Evolutionary conservation across 129 eudicot genomes (phyloP), one percentile per base, ranked within the genome.

Genomic region (Helichrysum umbraculigerum): DNA sequence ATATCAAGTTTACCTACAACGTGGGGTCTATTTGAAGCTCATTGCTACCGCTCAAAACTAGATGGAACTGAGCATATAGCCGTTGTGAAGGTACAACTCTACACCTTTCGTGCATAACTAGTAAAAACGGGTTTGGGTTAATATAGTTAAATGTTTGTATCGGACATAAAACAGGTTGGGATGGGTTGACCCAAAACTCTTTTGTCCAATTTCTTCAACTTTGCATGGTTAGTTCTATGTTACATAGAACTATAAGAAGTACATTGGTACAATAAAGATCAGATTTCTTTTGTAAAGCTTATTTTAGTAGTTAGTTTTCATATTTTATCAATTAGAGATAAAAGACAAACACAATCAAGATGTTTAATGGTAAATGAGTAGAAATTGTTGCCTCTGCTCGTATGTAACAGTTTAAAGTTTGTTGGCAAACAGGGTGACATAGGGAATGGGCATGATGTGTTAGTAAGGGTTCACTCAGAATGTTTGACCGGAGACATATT

Each of bases 401-500:
- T 15, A 17, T 16, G 32, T 28, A 29, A 47, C 9, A 42, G 32
- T 75, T 30, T 0, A 3, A 64, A 12, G 7, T 30, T 30, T 15
- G 2, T 1, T 44, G 19, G 20, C 7, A 16, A 67, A 62, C 82
- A 93, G 97, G 98, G 98, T n/a, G 88, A 83, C 65, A 88, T 93
- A 66, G 98, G 97, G 29, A 51, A 93, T 32, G 98, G 98, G 33
- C 86, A 71, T 47, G 96, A 93, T 67, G 86, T 91, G 37, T 84
- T 93, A 56, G 98, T 93, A 64, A 79, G 98, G 70, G 97, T 90
- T 56, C 98, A 93, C 81, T 93, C 98, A 4, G 98, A 93, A 78
- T 93, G 98, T 81, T 86, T 93, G 77, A 93, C 98, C 0, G 98
- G 98, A 5, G 97, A 93, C 86, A 86, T 91, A 22, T 93, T 93